Percentiles rank a stretch among this genome's conserved stretches.
Evolutionary conservation across 495 filamentous ascomycete species (phyloP).

Genomic region (Penicillium flavigenum): DNA sequence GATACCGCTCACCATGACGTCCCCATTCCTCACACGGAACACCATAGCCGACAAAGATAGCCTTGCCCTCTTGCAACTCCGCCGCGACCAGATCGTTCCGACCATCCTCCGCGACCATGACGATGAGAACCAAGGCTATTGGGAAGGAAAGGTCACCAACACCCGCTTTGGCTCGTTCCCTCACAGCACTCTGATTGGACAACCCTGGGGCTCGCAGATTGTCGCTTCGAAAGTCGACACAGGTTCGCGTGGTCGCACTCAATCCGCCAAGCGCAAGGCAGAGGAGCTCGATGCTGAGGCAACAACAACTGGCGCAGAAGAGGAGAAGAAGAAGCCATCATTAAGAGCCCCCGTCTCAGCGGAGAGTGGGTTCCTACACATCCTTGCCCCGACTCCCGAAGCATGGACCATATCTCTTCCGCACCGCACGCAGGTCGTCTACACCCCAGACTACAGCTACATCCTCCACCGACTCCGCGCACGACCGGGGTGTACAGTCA

Average conservation of each 20-base stretch:
- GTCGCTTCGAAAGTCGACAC: constrained; percentile 87
- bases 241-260: constrained; percentile 68
- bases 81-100: constrained; percentile 76
- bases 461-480: constrained; percentile 84
- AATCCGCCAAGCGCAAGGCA: constrained; percentile 52
- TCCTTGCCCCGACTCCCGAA: constrained; percentile 90
- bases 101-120: constrained; percentile 63
- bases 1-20: constrained; percentile 40
- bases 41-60: constrained; percentile 51
- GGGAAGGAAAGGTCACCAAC: constrained; percentile 80
- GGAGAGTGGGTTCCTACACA: constrained; percentile 80
- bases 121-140: constrained; percentile 65
- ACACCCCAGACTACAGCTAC: constrained; percentile 96
- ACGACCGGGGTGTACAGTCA: constrained; percentile 73
- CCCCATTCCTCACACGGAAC: constrained; percentile 72
- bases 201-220: constrained; percentile 90
- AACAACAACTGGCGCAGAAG: constrained; percentile 27
- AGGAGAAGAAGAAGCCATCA: constrained; percentile 26
- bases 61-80: constrained; percentile 78
- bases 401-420: constrained; percentile 87
- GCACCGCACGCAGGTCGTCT: constrained; percentile 95
- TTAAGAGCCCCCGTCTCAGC: constrained; percentile 56
- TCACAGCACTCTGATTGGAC: constrained; percentile 75
- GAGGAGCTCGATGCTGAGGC: constrained; percentile 39
- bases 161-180: constrained; percentile 96